These are phyloP conservation scores for Fraxinus anomala DNA, from an alignment of 257 asterid genomes.

Conservation along the genomic window DNA sequence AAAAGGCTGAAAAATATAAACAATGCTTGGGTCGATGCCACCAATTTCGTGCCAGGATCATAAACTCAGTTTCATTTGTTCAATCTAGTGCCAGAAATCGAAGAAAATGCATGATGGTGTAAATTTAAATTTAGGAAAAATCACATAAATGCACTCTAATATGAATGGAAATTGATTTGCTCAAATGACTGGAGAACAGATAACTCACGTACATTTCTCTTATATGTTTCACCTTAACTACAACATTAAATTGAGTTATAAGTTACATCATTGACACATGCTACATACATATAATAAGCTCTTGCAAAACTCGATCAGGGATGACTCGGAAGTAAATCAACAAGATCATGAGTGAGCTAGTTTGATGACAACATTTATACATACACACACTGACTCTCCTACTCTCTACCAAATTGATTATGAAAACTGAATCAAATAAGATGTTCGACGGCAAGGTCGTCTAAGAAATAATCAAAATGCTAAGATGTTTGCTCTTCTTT, in stretches of 20 bases:
- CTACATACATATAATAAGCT: background rate
- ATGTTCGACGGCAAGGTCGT: background rate
- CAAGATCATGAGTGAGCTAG: background rate
- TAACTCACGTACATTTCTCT: background rate
- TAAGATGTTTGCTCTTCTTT: slow-evolving; percentile 32
- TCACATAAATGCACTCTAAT: no score
- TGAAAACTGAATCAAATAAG: background rate
- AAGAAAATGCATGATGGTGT: background rate
- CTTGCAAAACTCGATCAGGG: background rate
- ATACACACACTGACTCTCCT: background rate
- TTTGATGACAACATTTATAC: no score
- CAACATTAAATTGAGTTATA: background rate
- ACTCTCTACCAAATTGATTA: background rate
- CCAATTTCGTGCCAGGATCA: slow-evolving; percentile 44
- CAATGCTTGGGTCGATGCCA: slow-evolving; percentile 49
- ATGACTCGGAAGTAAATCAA: background rate
- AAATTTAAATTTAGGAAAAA: background rate
- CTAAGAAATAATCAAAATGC: background rate
- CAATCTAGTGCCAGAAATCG: background rate
- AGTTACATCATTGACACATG: background rate
- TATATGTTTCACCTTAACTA: background rate
- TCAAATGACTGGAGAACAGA: background rate
- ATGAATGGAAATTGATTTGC: background rate
- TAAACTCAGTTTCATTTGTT: background rate
- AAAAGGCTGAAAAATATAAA: slow-evolving; percentile 39